phyloP scores from a whole-genome alignment of 2,329 filamentous ascomycete species.

The Thyridium curvatum region DNA sequence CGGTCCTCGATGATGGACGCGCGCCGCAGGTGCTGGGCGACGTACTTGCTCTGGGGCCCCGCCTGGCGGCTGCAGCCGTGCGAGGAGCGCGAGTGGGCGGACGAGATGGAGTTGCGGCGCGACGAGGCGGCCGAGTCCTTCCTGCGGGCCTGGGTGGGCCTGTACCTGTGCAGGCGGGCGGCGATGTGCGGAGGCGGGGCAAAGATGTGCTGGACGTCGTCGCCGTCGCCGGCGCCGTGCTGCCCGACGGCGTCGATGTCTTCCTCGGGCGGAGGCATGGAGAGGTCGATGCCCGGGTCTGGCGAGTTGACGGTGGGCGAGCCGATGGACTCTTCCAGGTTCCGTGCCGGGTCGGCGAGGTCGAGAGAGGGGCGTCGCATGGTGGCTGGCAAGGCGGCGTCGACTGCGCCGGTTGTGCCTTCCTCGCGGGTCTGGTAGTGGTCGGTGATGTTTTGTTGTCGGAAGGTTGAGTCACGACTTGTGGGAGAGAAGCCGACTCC shows the following conservation, averaged over 20 bases:
- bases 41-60: conserved; percentile 65
- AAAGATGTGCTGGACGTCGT: conserved; percentile 29
- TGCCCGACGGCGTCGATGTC: conserved; percentile 1
- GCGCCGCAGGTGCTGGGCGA: conserved; percentile 73
- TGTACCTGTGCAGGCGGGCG: conserved; percentile 71
- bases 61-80: conserved; percentile 47
- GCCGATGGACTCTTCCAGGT: conserved; percentile 20
- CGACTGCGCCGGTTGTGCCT: no score
- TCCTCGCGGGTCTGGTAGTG: no score
- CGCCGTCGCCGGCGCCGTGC: conserved; percentile 24
- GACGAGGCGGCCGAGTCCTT: conserved; percentile 74
- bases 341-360: conserved; percentile 20
- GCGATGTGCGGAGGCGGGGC: conserved; percentile 71
- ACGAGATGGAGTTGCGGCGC: conserved; percentile 73
- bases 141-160: conserved; percentile 56
- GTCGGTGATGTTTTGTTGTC: no score
- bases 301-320: conserved; percentile 12
- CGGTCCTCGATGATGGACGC: conserved; percentile 76
- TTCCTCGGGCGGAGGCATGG: conserved; percentile 9
- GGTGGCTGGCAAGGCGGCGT: neutral
- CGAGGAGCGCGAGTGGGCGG: conserved; percentile 64
- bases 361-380: conserved; percentile 23
- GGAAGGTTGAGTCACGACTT: no score
- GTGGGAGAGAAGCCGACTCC: no score
- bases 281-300: conserved; percentile 12